These are phyloP conservation scores for Kodamaea lidongshanica DNA, from an alignment of 805 yeast species.

Conservation along the genomic window DNA sequence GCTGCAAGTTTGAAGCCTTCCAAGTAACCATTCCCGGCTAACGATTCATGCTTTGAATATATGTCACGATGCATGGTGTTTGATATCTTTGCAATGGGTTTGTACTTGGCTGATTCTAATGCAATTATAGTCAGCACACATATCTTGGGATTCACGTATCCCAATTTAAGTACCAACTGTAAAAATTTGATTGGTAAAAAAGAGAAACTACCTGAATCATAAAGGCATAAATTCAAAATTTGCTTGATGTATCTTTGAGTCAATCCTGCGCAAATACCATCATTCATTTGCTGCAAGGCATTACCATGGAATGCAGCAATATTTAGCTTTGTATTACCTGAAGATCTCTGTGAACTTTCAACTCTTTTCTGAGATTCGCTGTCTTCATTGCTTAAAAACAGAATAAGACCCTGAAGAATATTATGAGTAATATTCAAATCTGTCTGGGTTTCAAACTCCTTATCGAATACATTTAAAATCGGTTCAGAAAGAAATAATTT, in stretches of 20 bases:
- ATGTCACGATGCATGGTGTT: constrained; percentile 47
- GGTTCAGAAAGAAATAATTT: constrained; percentile 56
- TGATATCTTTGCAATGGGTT: constrained; percentile 43
- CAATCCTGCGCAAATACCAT: constrained; percentile 69
- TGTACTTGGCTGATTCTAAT: constrained; percentile 48
- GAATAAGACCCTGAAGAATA: constrained; percentile 51
- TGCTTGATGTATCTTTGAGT: constrained; percentile 54
- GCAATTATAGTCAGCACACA: constrained; percentile 69
- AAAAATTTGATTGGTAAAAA: constrained; percentile 49
- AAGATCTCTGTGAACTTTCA: constrained; percentile 32
- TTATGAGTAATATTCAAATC: constrained; percentile 39
- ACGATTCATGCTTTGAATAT: constrained; percentile 61
- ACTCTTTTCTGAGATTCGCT: constrained; percentile 34
- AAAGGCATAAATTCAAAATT: constrained; percentile 45
- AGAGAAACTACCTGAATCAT: constrained; percentile 42
- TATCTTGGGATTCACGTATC: constrained; percentile 68
- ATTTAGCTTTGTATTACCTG: constrained; percentile 35
- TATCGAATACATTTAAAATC: constrained; percentile 47
- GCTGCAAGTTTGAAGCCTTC: constrained; percentile 59
- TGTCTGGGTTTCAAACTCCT: constrained; percentile 36
- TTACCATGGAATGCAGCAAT: constrained; percentile 49
- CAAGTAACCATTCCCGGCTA: constrained; percentile 58
- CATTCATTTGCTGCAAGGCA: constrained; percentile 44
- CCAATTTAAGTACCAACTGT: constrained; percentile 51
- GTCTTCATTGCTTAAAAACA: constrained; percentile 56